Conservation (phyloP, 768 basidiomycete genomes). For the Auricularia sp. region DNA sequence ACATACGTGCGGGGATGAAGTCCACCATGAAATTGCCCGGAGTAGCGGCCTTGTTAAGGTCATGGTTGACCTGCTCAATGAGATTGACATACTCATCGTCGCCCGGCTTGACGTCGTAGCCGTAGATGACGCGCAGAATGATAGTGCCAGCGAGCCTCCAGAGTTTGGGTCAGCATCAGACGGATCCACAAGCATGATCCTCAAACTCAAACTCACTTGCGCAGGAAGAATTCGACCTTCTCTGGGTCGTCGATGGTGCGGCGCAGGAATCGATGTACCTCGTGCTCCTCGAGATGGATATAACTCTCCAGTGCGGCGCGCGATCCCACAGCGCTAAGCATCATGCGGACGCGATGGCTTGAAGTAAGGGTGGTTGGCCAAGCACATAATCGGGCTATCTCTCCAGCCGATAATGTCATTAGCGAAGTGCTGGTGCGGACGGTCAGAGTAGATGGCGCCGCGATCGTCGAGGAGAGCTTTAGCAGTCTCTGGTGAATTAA, state of each 20-base stretch:
- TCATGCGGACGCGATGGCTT: background rate
- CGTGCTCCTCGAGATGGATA: background rate
- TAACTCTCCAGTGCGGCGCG: background rate
- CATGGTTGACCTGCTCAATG: background rate
- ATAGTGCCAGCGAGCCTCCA: conserved; percentile 6
- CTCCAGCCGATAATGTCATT: conserved; percentile 7
- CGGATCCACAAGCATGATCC: background rate
- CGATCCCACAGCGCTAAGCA: background rate
- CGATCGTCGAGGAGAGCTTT: conserved; percentile 13
- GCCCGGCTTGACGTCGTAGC: conserved; percentile 8
- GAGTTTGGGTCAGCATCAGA: background rate
- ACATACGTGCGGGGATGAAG: conserved; percentile 3
- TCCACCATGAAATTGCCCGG: conserved; percentile 6
- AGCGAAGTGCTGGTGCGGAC: conserved; percentile 10
- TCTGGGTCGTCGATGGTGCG: background rate
- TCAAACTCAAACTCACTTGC: background rate
- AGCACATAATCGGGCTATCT: background rate
- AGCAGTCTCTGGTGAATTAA: conserved; percentile 13
- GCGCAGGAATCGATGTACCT: background rate
- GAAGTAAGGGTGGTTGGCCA: background rate
- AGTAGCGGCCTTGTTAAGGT: conserved; percentile 1
- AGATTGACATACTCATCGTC: conserved; percentile 4
- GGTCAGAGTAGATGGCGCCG: conserved; percentile 12
- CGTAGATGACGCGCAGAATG: conserved; percentile 10
- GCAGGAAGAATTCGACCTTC: background rate